phyloP scores from a whole-genome alignment of 2,329 filamentous ascomycete genomes.

The Corniculantispora saksenae region DNA sequence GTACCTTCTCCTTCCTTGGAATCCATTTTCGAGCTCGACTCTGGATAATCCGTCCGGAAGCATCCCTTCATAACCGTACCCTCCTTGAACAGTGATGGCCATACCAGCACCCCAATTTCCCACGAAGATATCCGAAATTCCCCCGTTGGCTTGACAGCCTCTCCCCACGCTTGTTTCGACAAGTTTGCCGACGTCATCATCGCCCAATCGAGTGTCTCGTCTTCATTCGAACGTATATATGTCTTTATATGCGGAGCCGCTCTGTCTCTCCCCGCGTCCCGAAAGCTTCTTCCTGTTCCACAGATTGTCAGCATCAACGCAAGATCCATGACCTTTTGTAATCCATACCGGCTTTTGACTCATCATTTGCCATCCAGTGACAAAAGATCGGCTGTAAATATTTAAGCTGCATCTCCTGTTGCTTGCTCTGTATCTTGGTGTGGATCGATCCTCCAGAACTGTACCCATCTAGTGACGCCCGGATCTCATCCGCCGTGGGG shows the following conservation, averaged over 20 bases:
- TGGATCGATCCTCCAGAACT: slow-evolving; percentile 77
- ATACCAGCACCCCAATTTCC: slow-evolving; percentile 81
- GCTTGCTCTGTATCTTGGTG: slow-evolving; percentile 69
- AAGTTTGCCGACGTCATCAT: slow-evolving; percentile 89
- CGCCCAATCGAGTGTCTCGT: slow-evolving; percentile 72
- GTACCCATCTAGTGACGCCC: slow-evolving; percentile 76
- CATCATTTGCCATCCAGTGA: slow-evolving; percentile 71
- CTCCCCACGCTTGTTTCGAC: slow-evolving; percentile 87
- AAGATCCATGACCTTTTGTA: background rate
- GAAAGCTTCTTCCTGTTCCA: slow-evolving; percentile 1
- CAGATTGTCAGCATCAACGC: background rate
- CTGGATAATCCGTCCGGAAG: slow-evolving; percentile 64
- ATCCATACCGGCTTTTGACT: background rate
- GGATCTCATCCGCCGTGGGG: slow-evolving; percentile 77
- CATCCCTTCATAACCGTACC: slow-evolving; percentile 64
- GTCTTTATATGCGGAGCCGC: slow-evolving; percentile 91
- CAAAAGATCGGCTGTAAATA: slow-evolving; percentile 71
- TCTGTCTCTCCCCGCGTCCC: slow-evolving; percentile 62
- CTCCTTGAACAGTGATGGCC: slow-evolving; percentile 63
- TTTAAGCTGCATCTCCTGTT: slow-evolving; percentile 72
- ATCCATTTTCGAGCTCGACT: background rate
- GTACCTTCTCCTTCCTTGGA: slow-evolving; percentile 30
- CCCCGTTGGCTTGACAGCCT: slow-evolving; percentile 54
- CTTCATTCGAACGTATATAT: slow-evolving; percentile 67
- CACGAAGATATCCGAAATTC: slow-evolving; percentile 76